These are phyloP conservation scores for Candida suzukii DNA, from an alignment of 805 yeast species.

Conservation along the genomic window DNA sequence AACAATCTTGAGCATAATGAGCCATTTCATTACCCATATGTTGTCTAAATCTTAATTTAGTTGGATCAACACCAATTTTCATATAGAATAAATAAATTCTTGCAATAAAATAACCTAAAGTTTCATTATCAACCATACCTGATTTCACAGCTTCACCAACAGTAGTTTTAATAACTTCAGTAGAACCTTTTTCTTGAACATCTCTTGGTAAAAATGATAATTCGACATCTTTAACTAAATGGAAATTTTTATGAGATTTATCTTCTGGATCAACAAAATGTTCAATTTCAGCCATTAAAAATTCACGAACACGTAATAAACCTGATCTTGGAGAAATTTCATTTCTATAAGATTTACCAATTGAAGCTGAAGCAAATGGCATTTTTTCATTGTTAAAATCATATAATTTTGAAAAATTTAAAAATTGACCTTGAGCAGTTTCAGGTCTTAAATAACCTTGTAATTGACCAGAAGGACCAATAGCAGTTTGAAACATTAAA, in stretches of 20 bases:
- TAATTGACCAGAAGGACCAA: conserved; percentile 96
- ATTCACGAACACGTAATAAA: conserved; percentile 94
- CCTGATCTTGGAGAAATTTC: conserved; percentile 99
- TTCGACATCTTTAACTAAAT: conserved; percentile 63
- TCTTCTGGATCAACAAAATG: conserved; percentile 93
- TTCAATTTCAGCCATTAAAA: conserved; percentile 98
- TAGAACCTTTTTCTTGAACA: conserved; percentile 81
- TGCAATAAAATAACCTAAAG: conserved; percentile 94
- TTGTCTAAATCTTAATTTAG: conserved; percentile 90
- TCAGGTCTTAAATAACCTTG: conserved; percentile 97
- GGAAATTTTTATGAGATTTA: conserved; percentile 77
- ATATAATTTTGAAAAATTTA: conserved; percentile 87
- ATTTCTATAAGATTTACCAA: conserved; percentile 97
- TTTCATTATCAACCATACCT: conserved; percentile 92
- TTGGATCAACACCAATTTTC: conserved; percentile 85
- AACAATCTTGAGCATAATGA: conserved; percentile 98
- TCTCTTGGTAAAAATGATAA: conserved; percentile 79
- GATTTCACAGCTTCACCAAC: conserved; percentile 86
- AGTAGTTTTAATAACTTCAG: conserved; percentile 54
- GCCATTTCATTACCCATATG: conserved; percentile 99
- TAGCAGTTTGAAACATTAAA: conserved; percentile 98
- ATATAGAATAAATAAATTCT: conserved; percentile 80
- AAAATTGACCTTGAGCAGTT: conserved; percentile 99
- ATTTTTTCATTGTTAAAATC: conserved; percentile 93
- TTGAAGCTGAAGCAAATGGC: conserved; percentile 99